Evolutionary conservation across 2,329 filamentous ascomycete genomes (phyloP).

Genomic region (Botrytis porri): DNA sequence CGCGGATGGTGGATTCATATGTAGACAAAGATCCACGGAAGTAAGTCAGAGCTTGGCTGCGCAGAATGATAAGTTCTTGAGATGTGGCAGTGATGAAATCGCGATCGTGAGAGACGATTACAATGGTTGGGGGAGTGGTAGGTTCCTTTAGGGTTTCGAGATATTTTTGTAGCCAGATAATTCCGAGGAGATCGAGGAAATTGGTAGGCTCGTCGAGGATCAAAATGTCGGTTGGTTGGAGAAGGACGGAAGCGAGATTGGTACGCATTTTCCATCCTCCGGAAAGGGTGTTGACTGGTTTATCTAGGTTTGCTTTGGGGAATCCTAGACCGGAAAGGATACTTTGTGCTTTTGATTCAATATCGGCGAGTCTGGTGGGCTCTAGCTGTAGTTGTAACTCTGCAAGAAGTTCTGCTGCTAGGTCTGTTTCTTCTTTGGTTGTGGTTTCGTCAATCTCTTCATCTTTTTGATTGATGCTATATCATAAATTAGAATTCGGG

Average conservation of each 20-base stretch:
- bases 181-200: constrained; percentile 77
- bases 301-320: constrained; percentile 57
- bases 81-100: constrained; percentile 76
- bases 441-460: constrained; percentile 54
- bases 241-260: constrained; percentile 61
- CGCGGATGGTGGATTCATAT: constrained; percentile 67
- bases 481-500: neutral
- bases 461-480: constrained; percentile 49
- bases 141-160: constrained; percentile 56
- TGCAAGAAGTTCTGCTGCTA: constrained; percentile 66
- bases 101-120: constrained; percentile 81
- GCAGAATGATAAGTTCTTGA: constrained; percentile 71
- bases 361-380: constrained; percentile 58
- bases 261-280: constrained; percentile 76
- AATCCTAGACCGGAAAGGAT: constrained; percentile 61
- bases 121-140: constrained; percentile 59
- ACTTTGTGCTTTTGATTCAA: constrained; percentile 63
- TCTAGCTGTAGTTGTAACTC: constrained; percentile 68
- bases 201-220: constrained; percentile 87
- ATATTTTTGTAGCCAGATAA: constrained; percentile 79
- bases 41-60: constrained; percentile 66
- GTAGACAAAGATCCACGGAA: constrained; percentile 73
- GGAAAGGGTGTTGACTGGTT: constrained; percentile 63
- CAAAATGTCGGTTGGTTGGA: constrained; percentile 71
- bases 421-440: constrained; percentile 64